Conservation (phyloP, 2,329 filamentous ascomycete genomes). For the Eurotiales sp. region DNA sequence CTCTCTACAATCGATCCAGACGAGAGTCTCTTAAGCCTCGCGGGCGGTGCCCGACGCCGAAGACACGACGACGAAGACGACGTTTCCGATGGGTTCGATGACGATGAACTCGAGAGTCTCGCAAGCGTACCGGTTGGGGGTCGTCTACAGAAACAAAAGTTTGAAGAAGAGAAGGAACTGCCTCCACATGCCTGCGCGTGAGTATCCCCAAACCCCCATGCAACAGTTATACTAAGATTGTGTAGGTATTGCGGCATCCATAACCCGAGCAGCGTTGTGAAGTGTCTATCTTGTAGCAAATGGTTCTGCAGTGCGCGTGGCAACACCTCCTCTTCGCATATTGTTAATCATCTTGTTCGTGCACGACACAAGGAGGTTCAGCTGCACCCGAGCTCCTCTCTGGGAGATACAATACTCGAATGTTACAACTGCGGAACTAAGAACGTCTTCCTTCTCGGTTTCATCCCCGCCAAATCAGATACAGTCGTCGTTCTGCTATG, state of each 20-base stretch:
- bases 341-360: conserved; percentile 95
- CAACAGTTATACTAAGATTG: conserved; percentile 6
- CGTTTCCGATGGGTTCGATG: conserved; percentile 75
- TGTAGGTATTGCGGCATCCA: conserved; percentile 93
- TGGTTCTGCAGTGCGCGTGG: conserved; percentile 99
- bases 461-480: conserved; percentile 97
- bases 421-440: conserved; percentile 99
- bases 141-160: conserved; percentile 57
- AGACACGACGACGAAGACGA: conserved; percentile 87
- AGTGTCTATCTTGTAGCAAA: conserved; percentile 91
- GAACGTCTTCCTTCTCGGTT: conserved; percentile 95
- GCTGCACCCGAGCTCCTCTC: conserved; percentile 84
- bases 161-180: conserved; percentile 84
- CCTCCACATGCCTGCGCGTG: conserved; percentile 95
- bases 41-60: conserved; percentile 54
- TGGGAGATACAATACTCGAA: conserved; percentile 94
- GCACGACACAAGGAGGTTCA: conserved; percentile 98
- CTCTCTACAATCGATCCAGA: conserved; percentile 70
- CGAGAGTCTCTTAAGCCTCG: conserved; percentile 70
- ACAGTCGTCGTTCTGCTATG: conserved; percentile 96
- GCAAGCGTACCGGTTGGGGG: conserved; percentile 78
- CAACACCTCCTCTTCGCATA: conserved; percentile 94
- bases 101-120: conserved; percentile 73
- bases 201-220: conserved; percentile 36
- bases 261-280: conserved; percentile 90